phyloP scores from a whole-genome alignment of 108 stramenopile species.

The Epipyxis sp. region DNA sequence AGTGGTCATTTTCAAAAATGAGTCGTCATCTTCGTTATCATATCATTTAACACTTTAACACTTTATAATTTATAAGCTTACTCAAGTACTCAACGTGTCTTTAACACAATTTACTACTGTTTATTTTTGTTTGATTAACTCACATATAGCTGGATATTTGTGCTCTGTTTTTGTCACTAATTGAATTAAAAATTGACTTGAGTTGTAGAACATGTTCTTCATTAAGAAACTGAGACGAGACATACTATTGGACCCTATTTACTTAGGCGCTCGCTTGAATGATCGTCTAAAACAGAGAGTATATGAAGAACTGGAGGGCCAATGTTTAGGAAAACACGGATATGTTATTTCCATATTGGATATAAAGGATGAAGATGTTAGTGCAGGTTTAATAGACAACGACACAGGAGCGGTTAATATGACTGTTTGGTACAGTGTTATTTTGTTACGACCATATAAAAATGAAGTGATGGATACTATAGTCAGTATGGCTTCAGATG shows the following conservation, averaged over 20 bases:
- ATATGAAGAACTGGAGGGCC: slow-evolving; percentile 65
- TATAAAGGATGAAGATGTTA: slow-evolving; percentile 81
- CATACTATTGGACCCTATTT: slow-evolving; percentile 28
- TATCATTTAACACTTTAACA: too few species aligned
- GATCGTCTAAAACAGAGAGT: slow-evolving; percentile 21
- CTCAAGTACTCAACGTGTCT: too few species aligned
- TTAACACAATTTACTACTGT: too few species aligned
- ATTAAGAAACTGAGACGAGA: slow-evolving; percentile 34
- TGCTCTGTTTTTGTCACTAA: too few species aligned
- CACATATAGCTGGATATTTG: too few species aligned
- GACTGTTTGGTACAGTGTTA: slow-evolving; percentile 78
- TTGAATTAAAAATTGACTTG: too few species aligned
- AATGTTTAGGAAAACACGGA: slow-evolving; percentile 82
- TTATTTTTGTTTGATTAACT: too few species aligned
- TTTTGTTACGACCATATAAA: slow-evolving; percentile 77
- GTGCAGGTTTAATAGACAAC: slow-evolving; percentile 84
- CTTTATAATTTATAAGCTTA: too few species aligned
- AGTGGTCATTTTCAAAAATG: too few species aligned
- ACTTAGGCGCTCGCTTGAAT: slow-evolving; percentile 28
- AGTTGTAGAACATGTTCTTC: too few species aligned
- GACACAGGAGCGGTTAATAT: slow-evolving; percentile 81
- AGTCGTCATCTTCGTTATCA: too few species aligned
- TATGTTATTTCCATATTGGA: slow-evolving; percentile 87
- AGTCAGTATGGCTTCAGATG: slow-evolving; percentile 74
- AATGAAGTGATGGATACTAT: slow-evolving; percentile 88